phyloP scores from a whole-genome alignment of 2,329 filamentous ascomycete genomes.

The Elsinoe australis region DNA sequence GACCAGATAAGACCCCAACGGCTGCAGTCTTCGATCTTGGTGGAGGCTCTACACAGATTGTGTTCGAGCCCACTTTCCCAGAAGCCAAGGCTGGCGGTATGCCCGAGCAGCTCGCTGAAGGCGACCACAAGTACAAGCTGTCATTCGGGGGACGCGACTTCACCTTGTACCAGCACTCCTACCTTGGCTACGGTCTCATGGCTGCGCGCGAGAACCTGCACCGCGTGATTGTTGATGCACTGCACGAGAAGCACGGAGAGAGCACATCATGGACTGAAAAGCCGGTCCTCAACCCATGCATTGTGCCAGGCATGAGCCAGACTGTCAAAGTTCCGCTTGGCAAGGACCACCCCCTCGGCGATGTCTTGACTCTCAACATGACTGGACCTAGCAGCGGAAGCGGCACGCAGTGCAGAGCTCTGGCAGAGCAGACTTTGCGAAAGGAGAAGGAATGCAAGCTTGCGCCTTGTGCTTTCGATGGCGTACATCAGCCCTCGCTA shows the following conservation, averaged over 20 bases:
- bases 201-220: conserved; percentile 84
- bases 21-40: conserved; percentile 94
- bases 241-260: conserved; percentile 54
- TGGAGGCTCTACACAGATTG: conserved; percentile 95
- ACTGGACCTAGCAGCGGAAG: conserved; percentile 69
- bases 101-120: conserved; percentile 74
- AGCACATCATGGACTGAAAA: conserved; percentile 58
- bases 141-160: conserved; percentile 86
- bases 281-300: conserved; percentile 75
- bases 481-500: conserved; percentile 86
- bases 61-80: conserved; percentile 93
- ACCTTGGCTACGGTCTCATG: conserved; percentile 95
- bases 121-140: conserved; percentile 92
- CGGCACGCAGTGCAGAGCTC: conserved; percentile 77
- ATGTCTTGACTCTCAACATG: conserved; percentile 68
- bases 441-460: conserved; percentile 78
- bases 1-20: conserved; percentile 79
- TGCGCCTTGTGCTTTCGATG: conserved; percentile 96
- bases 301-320: conserved; percentile 69
- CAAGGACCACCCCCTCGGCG: conserved; percentile 57
- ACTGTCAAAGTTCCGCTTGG: conserved; percentile 65
- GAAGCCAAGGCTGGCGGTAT: conserved; percentile 64
- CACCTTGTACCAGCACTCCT: conserved; percentile 93
- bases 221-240: conserved; percentile 62
- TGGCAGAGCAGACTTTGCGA: conserved; percentile 82